These are phyloP conservation scores for Bimuria novae-zelandiae DNA, from an alignment of 2,329 filamentous ascomycete genomes.

Conservation along the genomic window DNA sequence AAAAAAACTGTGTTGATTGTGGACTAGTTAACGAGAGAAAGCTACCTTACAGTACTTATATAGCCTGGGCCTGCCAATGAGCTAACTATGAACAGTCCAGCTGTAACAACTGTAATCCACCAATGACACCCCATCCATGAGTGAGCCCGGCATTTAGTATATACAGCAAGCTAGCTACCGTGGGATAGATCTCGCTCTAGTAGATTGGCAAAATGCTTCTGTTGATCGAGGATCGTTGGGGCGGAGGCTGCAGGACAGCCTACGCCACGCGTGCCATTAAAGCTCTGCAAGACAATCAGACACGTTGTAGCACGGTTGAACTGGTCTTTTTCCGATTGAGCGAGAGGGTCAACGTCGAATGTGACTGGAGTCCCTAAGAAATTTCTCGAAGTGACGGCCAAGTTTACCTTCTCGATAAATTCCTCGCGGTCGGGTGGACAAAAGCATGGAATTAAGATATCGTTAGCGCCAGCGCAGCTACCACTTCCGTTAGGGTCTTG, in stretches of 20 bases:
- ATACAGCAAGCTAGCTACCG: conserved; percentile 12
- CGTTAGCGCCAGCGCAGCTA: conserved; percentile 12
- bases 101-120: no score
- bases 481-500: conserved; percentile 14
- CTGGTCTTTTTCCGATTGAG: conserved; percentile 12
- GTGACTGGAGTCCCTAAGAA: conserved; percentile 9
- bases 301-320: conserved; percentile 12
- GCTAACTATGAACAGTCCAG: no score
- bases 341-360: conserved; percentile 14
- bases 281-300: conserved; percentile 16
- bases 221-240: conserved; percentile 13
- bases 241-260: conserved; percentile 13
- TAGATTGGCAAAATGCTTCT: conserved; percentile 12
- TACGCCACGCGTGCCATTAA: conserved; percentile 13
- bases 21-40: no score
- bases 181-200: conserved; percentile 9
- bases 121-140: no score
- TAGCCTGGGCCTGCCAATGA: no score
- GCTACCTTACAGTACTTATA: no score
- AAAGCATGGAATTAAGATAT: conserved; percentile 18
- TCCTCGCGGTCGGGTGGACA: conserved; percentile 13
- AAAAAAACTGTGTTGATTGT: no score
- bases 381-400: conserved; percentile 12
- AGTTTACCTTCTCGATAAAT: conserved; percentile 17
- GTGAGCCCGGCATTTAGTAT: no score